A percentile compares a stretch with the other conserved stretches of the same genome.
Evolutionary conservation across 2,329 filamentous ascomycete species (phyloP).

Genomic region (Cladobotryum mycophilum): DNA sequence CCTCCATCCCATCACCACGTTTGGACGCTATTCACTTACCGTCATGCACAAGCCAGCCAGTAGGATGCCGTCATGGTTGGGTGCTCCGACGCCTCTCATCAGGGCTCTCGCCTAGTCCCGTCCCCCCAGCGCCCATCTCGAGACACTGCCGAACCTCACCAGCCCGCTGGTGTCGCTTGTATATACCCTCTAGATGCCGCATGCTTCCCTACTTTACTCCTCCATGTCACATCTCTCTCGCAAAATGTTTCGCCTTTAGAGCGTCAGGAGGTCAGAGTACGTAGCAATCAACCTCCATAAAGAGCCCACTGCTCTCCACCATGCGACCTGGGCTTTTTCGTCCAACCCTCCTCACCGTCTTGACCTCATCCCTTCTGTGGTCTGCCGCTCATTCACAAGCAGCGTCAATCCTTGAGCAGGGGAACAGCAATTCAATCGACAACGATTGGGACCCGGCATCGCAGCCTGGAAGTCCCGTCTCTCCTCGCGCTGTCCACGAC

Average conservation of each 20-base stretch:
- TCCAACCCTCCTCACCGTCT: conserved; percentile 21
- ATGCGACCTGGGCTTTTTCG: conserved; percentile 33
- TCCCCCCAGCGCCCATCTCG: conserved; percentile 22
- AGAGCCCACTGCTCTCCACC: conserved; percentile 28
- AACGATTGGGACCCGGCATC: conserved; percentile 37
- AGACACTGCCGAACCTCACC: conserved; percentile 42
- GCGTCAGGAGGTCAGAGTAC: conserved; percentile 38
- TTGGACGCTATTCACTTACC: conserved; percentile 32
- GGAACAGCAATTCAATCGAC: conserved; percentile 32
- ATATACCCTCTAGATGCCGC: conserved; percentile 49
- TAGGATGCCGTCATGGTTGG: conserved; percentile 22
- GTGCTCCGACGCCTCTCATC: conserved; percentile 5
- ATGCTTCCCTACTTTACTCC: conserved; percentile 26
- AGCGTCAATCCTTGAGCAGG: conserved; percentile 14
- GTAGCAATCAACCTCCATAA: conserved; percentile 26
- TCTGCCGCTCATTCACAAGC: conserved; percentile 25
- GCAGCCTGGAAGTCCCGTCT: conserved; percentile 54
- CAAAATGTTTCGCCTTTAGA: conserved; percentile 43
- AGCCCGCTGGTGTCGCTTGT: conserved; percentile 35
- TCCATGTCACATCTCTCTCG: conserved; percentile 41
- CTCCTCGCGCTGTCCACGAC: conserved; percentile 53
- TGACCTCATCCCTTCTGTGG: conserved; percentile 22
- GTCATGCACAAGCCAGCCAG: conserved; percentile 33
- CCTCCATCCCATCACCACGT: conserved; percentile 21
- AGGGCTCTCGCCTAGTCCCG: conserved; percentile 5